Conservation (phyloP, 129 eudicot genomes). For the Flaveria sonorensis region DNA sequence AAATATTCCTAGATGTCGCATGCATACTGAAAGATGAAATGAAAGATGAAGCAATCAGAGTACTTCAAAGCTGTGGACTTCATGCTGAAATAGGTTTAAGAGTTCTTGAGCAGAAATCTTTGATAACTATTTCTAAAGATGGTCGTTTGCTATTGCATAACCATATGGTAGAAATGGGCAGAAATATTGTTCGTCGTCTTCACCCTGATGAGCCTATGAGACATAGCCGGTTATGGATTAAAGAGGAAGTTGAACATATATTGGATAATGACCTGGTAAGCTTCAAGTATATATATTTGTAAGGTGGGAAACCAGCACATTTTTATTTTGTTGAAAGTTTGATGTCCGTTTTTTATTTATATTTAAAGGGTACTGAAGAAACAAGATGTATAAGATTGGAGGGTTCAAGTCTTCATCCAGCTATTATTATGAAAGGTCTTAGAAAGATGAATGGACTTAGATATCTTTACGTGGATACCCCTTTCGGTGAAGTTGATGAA, state of each 20-base stretch:
- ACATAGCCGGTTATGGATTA: neutral
- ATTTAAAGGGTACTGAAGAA: too few species aligned
- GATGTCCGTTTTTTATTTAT: too few species aligned
- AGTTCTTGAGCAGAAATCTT: too few species aligned
- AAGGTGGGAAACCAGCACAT: too few species aligned
- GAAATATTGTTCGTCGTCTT: neutral
- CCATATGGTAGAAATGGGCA: conserved; percentile 20
- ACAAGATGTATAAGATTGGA: too few species aligned
- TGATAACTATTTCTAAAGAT: conserved; percentile 1
- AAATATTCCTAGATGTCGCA: conserved; percentile 17
- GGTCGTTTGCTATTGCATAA: neutral
- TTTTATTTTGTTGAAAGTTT: too few species aligned
- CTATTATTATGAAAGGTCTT: neutral
- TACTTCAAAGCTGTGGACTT: conserved; percentile 21
- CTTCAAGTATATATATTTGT: neutral
- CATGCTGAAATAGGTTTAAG: conserved; percentile 8
- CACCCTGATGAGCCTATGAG: neutral
- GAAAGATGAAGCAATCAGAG: neutral
- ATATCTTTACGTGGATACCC: neutral
- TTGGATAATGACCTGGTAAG: conserved; percentile 8
- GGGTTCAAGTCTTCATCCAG: too few species aligned
- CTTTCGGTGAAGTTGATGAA: neutral
- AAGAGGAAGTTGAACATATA: too few species aligned
- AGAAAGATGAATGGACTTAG: neutral
- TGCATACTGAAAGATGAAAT: conserved; percentile 4